Conservation (phyloP, 495 filamentous ascomycete genomes). For the Penicillium salamii region DNA sequence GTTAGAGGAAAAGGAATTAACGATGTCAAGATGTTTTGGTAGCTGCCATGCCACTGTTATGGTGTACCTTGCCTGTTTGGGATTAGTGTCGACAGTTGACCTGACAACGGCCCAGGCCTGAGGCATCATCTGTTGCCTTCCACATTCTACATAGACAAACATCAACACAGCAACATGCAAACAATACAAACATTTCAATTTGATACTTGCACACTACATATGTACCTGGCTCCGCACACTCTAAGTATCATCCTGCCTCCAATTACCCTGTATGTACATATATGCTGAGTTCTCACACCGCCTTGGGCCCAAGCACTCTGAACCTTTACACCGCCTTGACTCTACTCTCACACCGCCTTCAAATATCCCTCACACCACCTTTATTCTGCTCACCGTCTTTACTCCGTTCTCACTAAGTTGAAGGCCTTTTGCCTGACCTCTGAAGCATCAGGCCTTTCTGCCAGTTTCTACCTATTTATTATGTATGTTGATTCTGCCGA, state of each 20-base stretch:
- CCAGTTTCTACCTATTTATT: too few species aligned
- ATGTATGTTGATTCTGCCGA: too few species aligned
- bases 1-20: conserved; percentile 20
- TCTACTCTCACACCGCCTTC: too few species aligned
- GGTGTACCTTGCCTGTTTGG: conserved; percentile 34
- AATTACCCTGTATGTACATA: too few species aligned
- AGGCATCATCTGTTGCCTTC: conserved; percentile 18
- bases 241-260: too few species aligned
- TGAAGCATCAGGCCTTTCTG: too few species aligned
- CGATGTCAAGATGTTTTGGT: conserved; percentile 35
- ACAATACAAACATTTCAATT: not conserved
- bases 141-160: conserved; percentile 10
- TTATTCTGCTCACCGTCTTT: not conserved
- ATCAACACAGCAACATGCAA: conserved; percentile 8
- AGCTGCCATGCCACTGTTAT: conserved; percentile 46
- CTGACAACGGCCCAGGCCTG: conserved; percentile 38
- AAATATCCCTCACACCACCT: conserved; percentile 3
- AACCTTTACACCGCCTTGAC: too few species aligned
- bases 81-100: conserved; percentile 41
- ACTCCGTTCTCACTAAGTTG: not conserved
- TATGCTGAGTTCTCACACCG: too few species aligned
- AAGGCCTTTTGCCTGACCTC: too few species aligned
- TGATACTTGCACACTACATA: too few species aligned
- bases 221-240: too few species aligned
- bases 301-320: too few species aligned